A percentile compares a stretch with the other conserved stretches of the same genome.
These are phyloP conservation scores for Phytophthora pseudosyringae DNA, from an alignment of 352 stramenopile species.

Conservation along the genomic window DNA sequence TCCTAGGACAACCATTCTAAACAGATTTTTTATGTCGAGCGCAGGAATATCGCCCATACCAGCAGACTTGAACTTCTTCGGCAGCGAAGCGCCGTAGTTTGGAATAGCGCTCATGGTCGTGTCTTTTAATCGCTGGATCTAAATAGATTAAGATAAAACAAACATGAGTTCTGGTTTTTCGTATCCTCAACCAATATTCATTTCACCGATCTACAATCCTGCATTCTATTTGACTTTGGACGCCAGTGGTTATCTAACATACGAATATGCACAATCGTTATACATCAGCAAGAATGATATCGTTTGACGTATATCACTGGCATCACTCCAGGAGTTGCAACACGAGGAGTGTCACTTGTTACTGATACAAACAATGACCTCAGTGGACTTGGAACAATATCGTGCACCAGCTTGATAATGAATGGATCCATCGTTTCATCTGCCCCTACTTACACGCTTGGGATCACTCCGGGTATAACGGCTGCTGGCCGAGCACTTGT, in stretches of 20 bases:
- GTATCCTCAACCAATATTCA: constrained; percentile 10
- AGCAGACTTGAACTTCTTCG: too few relatives aligned
- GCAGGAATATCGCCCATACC: too few relatives aligned
- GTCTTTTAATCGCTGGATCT: constrained; percentile 1
- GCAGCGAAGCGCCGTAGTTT: background rate
- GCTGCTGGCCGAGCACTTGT: too few relatives aligned
- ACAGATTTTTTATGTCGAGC: too few relatives aligned
- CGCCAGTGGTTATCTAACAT: constrained; percentile 1
- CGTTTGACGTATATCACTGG: background rate
- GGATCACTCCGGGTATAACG: too few relatives aligned
- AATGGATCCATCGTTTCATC: too few relatives aligned
- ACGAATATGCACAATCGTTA: constrained; percentile 2
- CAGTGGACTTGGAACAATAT: too few relatives aligned
- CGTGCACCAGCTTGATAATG: too few relatives aligned
- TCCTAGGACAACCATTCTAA: too few relatives aligned
- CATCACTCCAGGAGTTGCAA: constrained; percentile 1
- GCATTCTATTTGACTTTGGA: constrained; percentile 11
- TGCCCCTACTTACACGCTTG: too few relatives aligned
- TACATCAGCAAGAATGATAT: constrained; percentile 14
- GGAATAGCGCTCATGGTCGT: background rate
- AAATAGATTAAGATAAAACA: constrained; percentile 2
- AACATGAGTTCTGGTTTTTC: background rate
- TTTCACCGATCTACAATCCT: constrained; percentile 11
- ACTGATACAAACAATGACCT: too few relatives aligned
- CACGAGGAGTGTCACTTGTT: too few relatives aligned